Base-by-base conservation (phyloP, 78 protist genomes). In the Corallochytrium limacisporum region DNA sequence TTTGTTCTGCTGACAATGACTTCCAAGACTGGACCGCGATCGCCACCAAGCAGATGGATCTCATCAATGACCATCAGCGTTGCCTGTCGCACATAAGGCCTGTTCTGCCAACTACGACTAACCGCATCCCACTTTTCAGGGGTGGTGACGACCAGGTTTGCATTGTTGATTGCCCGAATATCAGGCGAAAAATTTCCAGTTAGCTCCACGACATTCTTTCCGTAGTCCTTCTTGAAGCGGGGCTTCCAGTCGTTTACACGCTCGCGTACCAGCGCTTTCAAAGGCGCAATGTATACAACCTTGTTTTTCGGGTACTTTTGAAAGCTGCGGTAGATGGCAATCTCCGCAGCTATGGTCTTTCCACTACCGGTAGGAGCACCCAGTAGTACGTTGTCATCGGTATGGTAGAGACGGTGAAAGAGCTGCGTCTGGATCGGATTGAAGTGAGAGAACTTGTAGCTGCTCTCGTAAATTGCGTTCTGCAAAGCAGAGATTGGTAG, bases 61-160 rank as follows among this genome's bases (percentile, higher is more conserved):
- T 69, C 75, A 46, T 72, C 77, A 32, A 72, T 72, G 50, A 60
- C 29, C 20, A 72, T 60, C 59, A 71, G 40, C 1, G 37, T 1
- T 16, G 59, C 77, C 12, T 44, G 46, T 33, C 31, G 65, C 35
- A 83, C 95, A 71, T 86, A 92, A 46, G 26, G 6, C 26, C 98
- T 55, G 42, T 38, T 72, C 74, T 84, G 83, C 99, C 99, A 94
- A 54, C 72, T 69, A 44, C 98, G 85, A 18, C 77, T 48, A 50
- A 97, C 77, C 32, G 94, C 96, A 59, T 97, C 99, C 98, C 97
- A 97, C 71, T 97, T 97, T 69, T 97, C 99, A 1, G 99, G 99
- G 31, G 98, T 96, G 13, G 99, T 88, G 26, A 83, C 67, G n/a
- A 97, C 69, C 37, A 97, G 77, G 50, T 90, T 87, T 0, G 99